Conservation (phyloP, 495 filamentous ascomycete genomes). For the Trichoderma reesei region DNA sequence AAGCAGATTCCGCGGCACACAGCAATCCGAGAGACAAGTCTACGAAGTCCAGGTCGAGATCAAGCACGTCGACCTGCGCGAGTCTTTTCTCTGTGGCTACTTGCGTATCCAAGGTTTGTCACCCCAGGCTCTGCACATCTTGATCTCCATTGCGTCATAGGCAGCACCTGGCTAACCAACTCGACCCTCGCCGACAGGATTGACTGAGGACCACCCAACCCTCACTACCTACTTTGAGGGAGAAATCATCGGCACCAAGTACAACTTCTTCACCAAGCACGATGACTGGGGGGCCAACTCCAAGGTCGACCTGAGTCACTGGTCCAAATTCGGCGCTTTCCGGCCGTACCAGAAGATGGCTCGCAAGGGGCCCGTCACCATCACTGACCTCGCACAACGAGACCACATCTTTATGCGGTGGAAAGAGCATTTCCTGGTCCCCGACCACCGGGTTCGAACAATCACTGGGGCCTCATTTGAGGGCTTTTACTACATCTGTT, state of each 20-base stretch:
- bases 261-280: constrained; percentile 85
- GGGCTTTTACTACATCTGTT: constrained; percentile 99
- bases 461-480: constrained; percentile 95
- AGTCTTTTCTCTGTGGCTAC: constrained; percentile 94
- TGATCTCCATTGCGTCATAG: not conserved
- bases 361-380: constrained; percentile 44
- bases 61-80: constrained; percentile 88
- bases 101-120: constrained; percentile 85
- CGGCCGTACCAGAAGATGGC: constrained; percentile 65
- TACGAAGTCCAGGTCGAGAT: constrained; percentile 97
- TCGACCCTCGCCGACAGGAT: constrained; percentile 43
- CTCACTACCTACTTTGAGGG: constrained; percentile 97
- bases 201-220: constrained; percentile 92
- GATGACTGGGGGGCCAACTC: constrained; percentile 86
- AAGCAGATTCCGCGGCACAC: constrained; percentile 80
- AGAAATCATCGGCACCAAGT: constrained; percentile 93
- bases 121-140: not conserved
- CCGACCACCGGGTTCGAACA: constrained; percentile 80
- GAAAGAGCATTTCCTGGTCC: constrained; percentile 98
- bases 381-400: constrained; percentile 65
- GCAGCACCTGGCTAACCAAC: not conserved
- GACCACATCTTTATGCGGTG: constrained; percentile 98
- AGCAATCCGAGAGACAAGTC: constrained; percentile 79
- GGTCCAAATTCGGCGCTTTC: constrained; percentile 83
- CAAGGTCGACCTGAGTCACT: constrained; percentile 88